These are phyloP conservation scores for Fonsecaea erecta DNA, from an alignment of 2,329 filamentous ascomycete species.

Conservation along the genomic window DNA sequence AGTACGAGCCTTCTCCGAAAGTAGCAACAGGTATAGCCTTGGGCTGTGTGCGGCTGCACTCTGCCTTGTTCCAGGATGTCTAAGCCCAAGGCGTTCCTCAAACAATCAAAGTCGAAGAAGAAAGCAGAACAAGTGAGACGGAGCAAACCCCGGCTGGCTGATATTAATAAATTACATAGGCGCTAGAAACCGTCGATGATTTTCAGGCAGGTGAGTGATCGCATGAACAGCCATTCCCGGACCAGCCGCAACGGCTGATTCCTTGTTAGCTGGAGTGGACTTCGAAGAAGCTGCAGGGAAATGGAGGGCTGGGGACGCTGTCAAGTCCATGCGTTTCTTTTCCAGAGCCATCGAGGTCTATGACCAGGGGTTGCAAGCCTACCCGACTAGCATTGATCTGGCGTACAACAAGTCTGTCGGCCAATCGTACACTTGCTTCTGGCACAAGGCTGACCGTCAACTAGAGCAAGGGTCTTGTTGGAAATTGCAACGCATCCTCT, in stretches of 20 bases:
- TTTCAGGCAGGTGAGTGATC: conserved; percentile 61
- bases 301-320: conserved; percentile 72
- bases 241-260: background rate
- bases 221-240: conserved; percentile 5
- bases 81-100: conserved; percentile 38
- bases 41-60: background rate
- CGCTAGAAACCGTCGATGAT: conserved; percentile 67
- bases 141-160: background rate
- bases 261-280: conserved; percentile 62
- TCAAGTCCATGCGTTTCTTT: conserved; percentile 64
- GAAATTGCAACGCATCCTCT: conserved; percentile 70
- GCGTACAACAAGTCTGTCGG: conserved; percentile 71
- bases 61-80: conserved; percentile 22
- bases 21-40: background rate
- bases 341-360: conserved; percentile 70
- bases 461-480: conserved; percentile 69
- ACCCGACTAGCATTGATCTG: conserved; percentile 68
- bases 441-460: conserved; percentile 13
- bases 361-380: conserved; percentile 64
- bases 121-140: conserved; percentile 45
- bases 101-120: conserved; percentile 37
- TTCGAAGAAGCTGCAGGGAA: conserved; percentile 75
- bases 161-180: conserved; percentile 44
- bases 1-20: background rate
- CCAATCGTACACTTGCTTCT: background rate